Percentiles rank a stretch among this genome's conserved stretches.
Conservation (phyloP, 2,329 filamentous ascomycete genomes). For the Cytospora schulzeri region DNA sequence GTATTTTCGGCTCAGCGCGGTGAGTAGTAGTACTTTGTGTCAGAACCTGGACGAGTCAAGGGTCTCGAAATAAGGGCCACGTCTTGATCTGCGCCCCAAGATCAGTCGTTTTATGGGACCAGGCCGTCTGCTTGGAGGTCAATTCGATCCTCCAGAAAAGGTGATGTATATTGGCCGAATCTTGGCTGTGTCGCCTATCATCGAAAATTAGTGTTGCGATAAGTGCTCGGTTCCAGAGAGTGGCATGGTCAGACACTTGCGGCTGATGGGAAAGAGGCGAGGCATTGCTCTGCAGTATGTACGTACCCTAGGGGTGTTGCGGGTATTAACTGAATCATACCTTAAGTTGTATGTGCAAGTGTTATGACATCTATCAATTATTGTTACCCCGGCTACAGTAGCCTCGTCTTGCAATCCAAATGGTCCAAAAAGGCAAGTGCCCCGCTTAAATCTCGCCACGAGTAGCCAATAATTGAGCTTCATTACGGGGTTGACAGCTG, state of each 20-base stretch:
- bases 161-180: not conserved
- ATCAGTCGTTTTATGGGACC: constrained; percentile 1
- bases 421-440: not conserved
- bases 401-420: not conserved
- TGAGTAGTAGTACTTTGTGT: constrained; percentile 38
- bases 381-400: not conserved
- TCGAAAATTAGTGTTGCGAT: not conserved
- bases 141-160: not conserved
- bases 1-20: constrained; percentile 38
- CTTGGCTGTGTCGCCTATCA: constrained; percentile 5
- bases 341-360: not conserved
- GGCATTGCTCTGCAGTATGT: not conserved
- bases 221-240: not conserved
- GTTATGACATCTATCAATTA: not conserved
- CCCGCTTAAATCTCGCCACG: not conserved
- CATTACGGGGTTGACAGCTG: not conserved
- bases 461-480: constrained; percentile 9
- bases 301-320: not conserved
- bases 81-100: constrained; percentile 18
- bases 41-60: constrained; percentile 25
- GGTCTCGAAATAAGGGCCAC: constrained; percentile 15
- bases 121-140: constrained; percentile 1
- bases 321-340: not conserved
- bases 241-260: constrained; percentile 1
- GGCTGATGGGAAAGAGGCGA: not conserved